These are phyloP conservation scores for Neurospora africana DNA, from an alignment of 495 filamentous ascomycete species.

Conservation along the genomic window DNA sequence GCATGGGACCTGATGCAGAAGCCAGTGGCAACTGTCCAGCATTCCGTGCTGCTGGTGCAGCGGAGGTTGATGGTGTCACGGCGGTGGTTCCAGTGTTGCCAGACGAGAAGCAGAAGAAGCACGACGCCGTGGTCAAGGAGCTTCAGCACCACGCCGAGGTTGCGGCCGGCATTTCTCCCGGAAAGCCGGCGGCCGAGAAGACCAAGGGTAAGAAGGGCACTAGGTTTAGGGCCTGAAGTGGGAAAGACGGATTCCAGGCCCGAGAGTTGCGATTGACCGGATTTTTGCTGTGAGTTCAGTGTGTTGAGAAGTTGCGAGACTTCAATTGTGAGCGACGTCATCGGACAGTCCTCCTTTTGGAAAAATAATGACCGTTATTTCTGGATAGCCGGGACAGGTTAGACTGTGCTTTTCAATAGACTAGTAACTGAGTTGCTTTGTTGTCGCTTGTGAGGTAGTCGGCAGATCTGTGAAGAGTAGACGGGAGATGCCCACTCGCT, in stretches of 20 bases:
- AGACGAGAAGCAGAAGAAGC: not conserved
- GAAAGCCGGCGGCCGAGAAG: not conserved
- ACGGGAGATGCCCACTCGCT: not conserved
- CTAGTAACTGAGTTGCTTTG: not conserved
- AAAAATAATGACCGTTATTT: not conserved
- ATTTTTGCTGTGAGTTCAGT: not conserved
- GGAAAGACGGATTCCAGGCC: not conserved
- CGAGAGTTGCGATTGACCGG: not conserved
- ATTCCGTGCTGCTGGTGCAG: not conserved
- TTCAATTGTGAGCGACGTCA: not conserved
- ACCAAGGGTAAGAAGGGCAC: not conserved
- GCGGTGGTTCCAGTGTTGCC: not conserved
- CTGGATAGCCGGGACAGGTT: not conserved
- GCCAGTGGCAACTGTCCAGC: not conserved
- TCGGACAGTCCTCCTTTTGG: not conserved
- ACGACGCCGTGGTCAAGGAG: not conserved
- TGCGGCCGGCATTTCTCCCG: not conserved
- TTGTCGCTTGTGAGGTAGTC: not conserved
- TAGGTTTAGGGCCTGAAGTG: not conserved
- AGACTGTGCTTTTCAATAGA: not conserved
- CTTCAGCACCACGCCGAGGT: not conserved
- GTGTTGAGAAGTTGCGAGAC: not conserved
- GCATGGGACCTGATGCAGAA: not conserved
- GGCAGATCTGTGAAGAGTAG: not conserved
- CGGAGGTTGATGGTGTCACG: not conserved